A percentile compares a stretch with the other conserved stretches of the same genome.
These are phyloP conservation scores for Cytospora piceicola DNA, from an alignment of 2,329 filamentous ascomycete species.

Conservation along the genomic window DNA sequence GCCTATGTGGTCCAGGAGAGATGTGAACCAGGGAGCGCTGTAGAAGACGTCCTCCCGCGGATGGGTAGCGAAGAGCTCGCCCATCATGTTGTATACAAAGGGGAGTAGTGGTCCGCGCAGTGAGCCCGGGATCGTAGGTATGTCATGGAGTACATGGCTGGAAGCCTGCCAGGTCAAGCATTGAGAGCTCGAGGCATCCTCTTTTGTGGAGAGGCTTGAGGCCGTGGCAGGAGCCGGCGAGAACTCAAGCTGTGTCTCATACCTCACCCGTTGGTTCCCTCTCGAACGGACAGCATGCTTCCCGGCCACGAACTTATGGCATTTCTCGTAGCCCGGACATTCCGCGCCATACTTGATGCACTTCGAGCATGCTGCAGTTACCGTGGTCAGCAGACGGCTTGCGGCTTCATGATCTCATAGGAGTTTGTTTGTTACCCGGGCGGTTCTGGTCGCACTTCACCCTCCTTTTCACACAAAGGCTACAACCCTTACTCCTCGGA, in stretches of 20 bases:
- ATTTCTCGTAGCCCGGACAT: conserved; percentile 46
- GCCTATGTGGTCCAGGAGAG: conserved; percentile 40
- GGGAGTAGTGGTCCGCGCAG: conserved; percentile 9
- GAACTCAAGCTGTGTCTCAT: conserved; percentile 18
- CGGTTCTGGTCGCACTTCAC: conserved; percentile 52
- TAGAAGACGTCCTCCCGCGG: conserved; percentile 22
- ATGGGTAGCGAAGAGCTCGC: conserved; percentile 19
- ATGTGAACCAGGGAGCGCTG: conserved; percentile 35
- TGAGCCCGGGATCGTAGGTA: neutral
- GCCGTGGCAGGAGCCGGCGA: conserved; percentile 3
- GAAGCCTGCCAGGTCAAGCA: neutral
- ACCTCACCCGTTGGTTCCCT: conserved; percentile 16
- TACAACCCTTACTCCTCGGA: conserved; percentile 45
- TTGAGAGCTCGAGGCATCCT: neutral
- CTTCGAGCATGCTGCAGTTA: conserved; percentile 39
- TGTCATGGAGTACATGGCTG: neutral
- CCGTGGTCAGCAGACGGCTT: neutral
- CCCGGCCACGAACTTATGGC: conserved; percentile 45
- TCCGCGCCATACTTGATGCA: conserved; percentile 44
- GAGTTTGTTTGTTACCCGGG: conserved; percentile 36
- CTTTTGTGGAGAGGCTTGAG: neutral
- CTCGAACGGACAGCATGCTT: conserved; percentile 45
- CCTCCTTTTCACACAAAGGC: conserved; percentile 46
- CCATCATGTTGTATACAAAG: conserved; percentile 23
- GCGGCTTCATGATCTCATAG: neutral